These are phyloP conservation scores for Glaciozyma martinii DNA, from an alignment of 768 basidiomycete genomes.

Conservation along the genomic window DNA sequence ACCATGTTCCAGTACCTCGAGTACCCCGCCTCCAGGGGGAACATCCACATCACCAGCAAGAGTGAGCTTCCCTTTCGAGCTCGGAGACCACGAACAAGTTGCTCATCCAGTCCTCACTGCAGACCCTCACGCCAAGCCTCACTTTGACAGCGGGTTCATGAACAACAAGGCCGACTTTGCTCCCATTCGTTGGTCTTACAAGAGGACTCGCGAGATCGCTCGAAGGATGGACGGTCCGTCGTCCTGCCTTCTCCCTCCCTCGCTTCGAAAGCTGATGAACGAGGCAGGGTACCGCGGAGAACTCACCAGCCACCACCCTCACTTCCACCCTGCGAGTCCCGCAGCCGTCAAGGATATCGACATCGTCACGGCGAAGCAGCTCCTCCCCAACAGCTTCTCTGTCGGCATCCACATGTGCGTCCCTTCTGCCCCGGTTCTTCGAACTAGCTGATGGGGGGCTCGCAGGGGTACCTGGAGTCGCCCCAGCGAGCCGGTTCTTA, in stretches of 20 bases:
- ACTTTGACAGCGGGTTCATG: slow-evolving; percentile 69
- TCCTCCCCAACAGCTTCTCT: slow-evolving; percentile 55
- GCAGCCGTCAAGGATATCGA: slow-evolving; percentile 57
- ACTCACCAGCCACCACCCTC: slow-evolving; percentile 58
- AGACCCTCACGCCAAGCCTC: slow-evolving; percentile 43
- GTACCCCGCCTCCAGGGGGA: slow-evolving; percentile 64
- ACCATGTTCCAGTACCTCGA: slow-evolving; percentile 45
- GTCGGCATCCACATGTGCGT: slow-evolving; percentile 64
- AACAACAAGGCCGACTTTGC: slow-evolving; percentile 68
- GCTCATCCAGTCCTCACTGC: slow-evolving; percentile 40
- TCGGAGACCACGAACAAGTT: slow-evolving; percentile 46
- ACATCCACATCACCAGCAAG: slow-evolving; percentile 41
- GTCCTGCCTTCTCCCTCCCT: slow-evolving; percentile 39
- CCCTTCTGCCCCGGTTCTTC: slow-evolving; percentile 8
- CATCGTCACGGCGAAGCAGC: slow-evolving; percentile 56
- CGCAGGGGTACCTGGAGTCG: slow-evolving; percentile 51
- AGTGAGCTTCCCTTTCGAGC: background rate
- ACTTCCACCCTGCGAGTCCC: slow-evolving; percentile 60
- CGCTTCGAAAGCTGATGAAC: slow-evolving; percentile 28
- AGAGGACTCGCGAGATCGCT: slow-evolving; percentile 63
- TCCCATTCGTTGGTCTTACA: slow-evolving; percentile 67
- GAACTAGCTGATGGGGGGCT: background rate
- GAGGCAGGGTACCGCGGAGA: slow-evolving; percentile 57
- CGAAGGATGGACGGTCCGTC: slow-evolving; percentile 52
- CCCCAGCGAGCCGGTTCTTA: slow-evolving; percentile 51